Percentiles rank a stretch among this genome's conserved stretches.
These are phyloP conservation scores for Ilyonectria sp. DNA, from an alignment of 2,329 filamentous ascomycete genomes.

Conservation along the genomic window DNA sequence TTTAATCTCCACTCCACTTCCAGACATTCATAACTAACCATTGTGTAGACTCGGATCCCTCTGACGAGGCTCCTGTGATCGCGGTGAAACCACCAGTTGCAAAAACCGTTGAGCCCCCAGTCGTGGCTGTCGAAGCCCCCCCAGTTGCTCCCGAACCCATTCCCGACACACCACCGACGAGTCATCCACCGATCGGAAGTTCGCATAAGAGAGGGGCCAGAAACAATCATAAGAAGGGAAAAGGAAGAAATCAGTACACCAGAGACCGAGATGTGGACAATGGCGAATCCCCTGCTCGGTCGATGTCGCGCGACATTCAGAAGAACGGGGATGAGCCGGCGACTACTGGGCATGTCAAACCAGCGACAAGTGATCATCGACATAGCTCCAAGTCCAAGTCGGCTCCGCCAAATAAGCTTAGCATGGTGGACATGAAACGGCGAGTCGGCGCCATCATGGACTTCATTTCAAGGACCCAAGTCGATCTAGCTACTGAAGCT, in stretches of 20 bases:
- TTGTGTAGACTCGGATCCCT: constrained; percentile 76
- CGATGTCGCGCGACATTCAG: constrained; percentile 66
- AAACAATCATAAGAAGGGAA: constrained; percentile 76
- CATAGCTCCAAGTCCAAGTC: constrained; percentile 67
- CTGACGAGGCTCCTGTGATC: constrained; percentile 75
- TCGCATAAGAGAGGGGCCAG: constrained; percentile 73
- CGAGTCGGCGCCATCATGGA: constrained; percentile 88
- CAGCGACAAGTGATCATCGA: constrained; percentile 64
- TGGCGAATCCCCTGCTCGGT: constrained; percentile 71
- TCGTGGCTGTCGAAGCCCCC: constrained; percentile 43
- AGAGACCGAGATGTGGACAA: constrained; percentile 77
- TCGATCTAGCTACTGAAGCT: constrained; percentile 83
- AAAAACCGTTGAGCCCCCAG: constrained; percentile 52
- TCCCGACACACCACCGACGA: constrained; percentile 60
- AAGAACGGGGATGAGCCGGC: constrained; percentile 55
- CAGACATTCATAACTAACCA: constrained; percentile 31
- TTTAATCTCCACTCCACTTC: not conserved
- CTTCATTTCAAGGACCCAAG: constrained; percentile 90
- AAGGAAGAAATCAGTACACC: constrained; percentile 87
- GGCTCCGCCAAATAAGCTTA: constrained; percentile 76
- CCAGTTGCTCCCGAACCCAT: constrained; percentile 48
- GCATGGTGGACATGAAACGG: constrained; percentile 90
- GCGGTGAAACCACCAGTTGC: constrained; percentile 46
- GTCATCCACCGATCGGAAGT: constrained; percentile 61
- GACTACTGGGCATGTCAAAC: constrained; percentile 53